Base-by-base conservation (phyloP, 2,329 filamentous ascomycete species). In the Alternaria alternata region DNA sequence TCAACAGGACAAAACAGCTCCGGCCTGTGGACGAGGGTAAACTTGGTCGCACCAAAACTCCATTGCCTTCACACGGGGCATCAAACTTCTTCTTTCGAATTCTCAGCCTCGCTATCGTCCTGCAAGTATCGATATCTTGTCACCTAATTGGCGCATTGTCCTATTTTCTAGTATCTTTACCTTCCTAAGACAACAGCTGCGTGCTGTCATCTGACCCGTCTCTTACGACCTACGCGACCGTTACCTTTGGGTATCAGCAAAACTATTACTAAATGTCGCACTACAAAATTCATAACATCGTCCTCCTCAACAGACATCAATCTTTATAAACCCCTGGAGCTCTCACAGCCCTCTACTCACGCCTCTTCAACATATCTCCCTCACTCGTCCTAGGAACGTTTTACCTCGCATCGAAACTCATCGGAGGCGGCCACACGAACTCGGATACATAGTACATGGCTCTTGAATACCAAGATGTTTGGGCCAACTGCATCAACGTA, bases 401-500 rank as follows among this genome's bases (percentile, higher is more conserved):
- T 22, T 30, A 49, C 16, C 46, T 34, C 30, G 20, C 46, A 26
- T 52, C 11, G 49, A 41, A 26, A 16, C 36, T 20, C 36, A 28
- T 22, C 7, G 34, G 30, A 11, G 34, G 24, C 24, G 34, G 49
- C 20, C 34, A 52, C 24, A 28, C 24, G 0, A 34, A 41, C 36
- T 51, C 39, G 14, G 22, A 24, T 16, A 16, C 20, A 51, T 42
- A 24, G 48, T 16, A 18, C 20, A 51, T 42, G 32, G 48, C 30
- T 38, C 51, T 62, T 28, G 42, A 34, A 18, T 46, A 22, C 16
- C 47, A 44, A 16, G 42, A 59, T 9, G 49, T 55, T 18, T 20
- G 22, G 32, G 62, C 66, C 46, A 75, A 75, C 57, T 66, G 62
- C 53, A 68, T 74, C 24, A 56, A 61, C 24, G 72, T 57, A 0